These are phyloP conservation scores for Pseudogymnoascus sp. DNA, from an alignment of 2,329 filamentous ascomycete genomes.

Conservation along the genomic window DNA sequence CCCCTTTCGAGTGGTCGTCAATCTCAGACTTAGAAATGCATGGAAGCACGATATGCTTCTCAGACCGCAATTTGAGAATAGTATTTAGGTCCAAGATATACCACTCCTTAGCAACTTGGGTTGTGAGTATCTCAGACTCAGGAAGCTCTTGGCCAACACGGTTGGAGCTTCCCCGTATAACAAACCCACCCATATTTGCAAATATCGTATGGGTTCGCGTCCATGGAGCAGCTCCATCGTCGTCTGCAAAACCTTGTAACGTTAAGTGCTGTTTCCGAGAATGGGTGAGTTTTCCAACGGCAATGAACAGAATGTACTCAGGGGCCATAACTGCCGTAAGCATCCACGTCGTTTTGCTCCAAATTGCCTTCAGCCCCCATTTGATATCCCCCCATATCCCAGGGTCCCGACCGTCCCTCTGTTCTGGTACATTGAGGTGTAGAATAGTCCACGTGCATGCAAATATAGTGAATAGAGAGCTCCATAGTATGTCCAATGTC, in stretches of 20 bases:
- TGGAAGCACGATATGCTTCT: neutral
- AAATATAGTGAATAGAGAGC: slow-evolving; percentile 17
- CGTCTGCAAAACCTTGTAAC: neutral
- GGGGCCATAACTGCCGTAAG: neutral
- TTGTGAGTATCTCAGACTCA: neutral
- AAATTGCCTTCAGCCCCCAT: neutral
- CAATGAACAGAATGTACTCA: slow-evolving; percentile 1
- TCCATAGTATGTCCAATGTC: slow-evolving; percentile 21
- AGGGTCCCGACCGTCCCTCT: neutral
- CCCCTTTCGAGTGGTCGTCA: neutral
- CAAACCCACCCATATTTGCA: neutral
- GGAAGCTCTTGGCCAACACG: neutral
- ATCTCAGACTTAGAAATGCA: neutral
- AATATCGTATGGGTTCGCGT: neutral
- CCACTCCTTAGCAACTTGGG: neutral
- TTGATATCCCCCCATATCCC: neutral
- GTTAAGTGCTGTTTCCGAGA: neutral
- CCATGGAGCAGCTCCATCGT: too few relatives aligned
- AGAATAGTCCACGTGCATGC: slow-evolving; percentile 21
- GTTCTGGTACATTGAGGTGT: slow-evolving; percentile 18
- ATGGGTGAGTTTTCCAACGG: neutral
- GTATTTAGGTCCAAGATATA: neutral
- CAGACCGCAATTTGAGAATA: neutral
- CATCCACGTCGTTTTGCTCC: slow-evolving; percentile 9
- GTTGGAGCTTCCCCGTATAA: neutral